These are phyloP conservation scores for Limnomonas spitsbergensis DNA, from an alignment of 139 green algal genomes.

Conservation along the genomic window DNA sequence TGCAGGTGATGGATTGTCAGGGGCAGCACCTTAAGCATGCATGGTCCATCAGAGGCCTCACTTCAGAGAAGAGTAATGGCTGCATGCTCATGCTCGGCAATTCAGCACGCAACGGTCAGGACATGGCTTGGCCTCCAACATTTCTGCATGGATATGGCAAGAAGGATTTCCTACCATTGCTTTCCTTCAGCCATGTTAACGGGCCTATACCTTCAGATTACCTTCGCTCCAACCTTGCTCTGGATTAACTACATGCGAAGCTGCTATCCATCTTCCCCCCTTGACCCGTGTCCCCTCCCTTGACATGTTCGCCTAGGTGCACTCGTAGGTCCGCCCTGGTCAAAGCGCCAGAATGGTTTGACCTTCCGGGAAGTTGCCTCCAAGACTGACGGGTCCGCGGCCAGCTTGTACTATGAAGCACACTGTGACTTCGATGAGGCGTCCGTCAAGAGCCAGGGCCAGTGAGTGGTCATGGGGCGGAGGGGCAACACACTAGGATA, in stretches of 20 bases:
- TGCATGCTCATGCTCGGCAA: not conserved
- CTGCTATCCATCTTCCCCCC: not conserved
- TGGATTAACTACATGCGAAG: too few species aligned
- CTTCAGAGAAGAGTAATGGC: not conserved
- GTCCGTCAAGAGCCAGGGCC: conserved; percentile 22
- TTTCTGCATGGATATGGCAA: not conserved
- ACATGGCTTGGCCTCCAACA: not conserved
- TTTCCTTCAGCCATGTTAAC: too few species aligned
- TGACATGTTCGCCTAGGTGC: too few species aligned
- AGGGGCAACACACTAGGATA: too few species aligned
- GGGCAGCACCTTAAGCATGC: not conserved
- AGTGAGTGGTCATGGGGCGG: too few species aligned
- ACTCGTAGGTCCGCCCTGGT: conserved; percentile 80
- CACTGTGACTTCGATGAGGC: conserved; percentile 60
- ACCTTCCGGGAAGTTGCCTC: conserved; percentile 49
- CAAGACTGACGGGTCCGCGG: not conserved
- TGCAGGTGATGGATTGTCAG: conserved; percentile 35
- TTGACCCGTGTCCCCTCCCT: too few species aligned
- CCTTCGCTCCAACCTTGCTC: too few species aligned
- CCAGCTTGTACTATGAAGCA: conserved; percentile 70
- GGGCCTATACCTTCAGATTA: too few species aligned
- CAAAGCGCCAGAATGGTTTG: conserved; percentile 68
- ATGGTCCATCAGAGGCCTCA: not conserved
- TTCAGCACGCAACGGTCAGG: not conserved
- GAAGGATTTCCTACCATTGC: too few species aligned